Evolutionary conservation across 768 basidiomycete species (phyloP).

Genomic region (Collybia sp.): DNA sequence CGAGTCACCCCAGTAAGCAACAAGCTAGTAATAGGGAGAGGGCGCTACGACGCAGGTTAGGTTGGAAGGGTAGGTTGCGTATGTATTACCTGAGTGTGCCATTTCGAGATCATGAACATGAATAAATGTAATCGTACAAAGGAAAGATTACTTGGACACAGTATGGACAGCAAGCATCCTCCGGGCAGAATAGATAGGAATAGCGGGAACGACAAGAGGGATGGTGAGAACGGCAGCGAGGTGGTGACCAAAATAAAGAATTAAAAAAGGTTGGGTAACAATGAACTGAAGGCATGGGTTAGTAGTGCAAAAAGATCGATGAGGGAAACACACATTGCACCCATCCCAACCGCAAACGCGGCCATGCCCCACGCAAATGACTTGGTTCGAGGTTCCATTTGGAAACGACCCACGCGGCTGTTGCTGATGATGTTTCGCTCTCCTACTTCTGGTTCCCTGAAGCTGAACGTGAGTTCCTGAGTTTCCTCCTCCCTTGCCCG

Average conservation of each 20-base stretch:
- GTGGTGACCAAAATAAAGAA: slow-evolving; percentile 1
- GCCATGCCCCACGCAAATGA: slow-evolving; percentile 80
- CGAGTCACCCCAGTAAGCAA: too few relatives aligned
- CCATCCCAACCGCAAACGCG: slow-evolving; percentile 78
- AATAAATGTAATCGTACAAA: too few relatives aligned
- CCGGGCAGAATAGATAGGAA: too few relatives aligned
- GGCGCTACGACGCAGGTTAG: too few relatives aligned
- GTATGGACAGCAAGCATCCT: too few relatives aligned
- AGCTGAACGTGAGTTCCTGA: slow-evolving; percentile 49
- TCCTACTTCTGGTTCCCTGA: slow-evolving; percentile 63
- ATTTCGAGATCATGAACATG: too few relatives aligned
- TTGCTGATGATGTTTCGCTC: slow-evolving; percentile 55
- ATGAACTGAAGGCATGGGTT: slow-evolving; percentile 32
- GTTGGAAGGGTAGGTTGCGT: too few relatives aligned
- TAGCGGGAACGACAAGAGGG: neutral
- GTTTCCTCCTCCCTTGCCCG: slow-evolving; percentile 56
- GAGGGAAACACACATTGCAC: slow-evolving; percentile 62
- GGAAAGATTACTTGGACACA: too few relatives aligned
- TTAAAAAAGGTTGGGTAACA: slow-evolving; percentile 62
- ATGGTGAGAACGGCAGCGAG: neutral
- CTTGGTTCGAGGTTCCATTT: slow-evolving; percentile 63
- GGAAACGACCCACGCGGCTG: slow-evolving; percentile 51
- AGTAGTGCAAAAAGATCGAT: slow-evolving; percentile 1
- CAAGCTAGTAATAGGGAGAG: too few relatives aligned
- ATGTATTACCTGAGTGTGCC: too few relatives aligned